Percentiles rank a stretch among this genome's conserved stretches.
phyloP scores from a whole-genome alignment of 2,329 filamentous ascomycete genomes.

The Fusarium temperatum region DNA sequence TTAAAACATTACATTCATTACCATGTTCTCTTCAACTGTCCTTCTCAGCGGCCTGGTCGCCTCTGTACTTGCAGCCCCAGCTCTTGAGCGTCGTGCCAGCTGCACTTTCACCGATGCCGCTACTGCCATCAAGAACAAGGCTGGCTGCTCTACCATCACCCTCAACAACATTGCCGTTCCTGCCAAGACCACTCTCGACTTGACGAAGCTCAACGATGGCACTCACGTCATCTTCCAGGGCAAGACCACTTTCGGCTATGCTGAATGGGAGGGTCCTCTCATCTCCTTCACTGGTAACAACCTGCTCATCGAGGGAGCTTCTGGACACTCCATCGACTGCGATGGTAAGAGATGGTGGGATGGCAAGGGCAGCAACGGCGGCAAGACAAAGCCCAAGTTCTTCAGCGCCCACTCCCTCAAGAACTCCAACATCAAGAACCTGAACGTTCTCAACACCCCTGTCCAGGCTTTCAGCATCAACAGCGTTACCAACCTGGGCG shows the following conservation, averaged over 20 bases:
- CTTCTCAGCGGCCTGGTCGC: constrained; percentile 44
- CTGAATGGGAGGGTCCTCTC: constrained; percentile 72
- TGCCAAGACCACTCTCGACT: constrained; percentile 65
- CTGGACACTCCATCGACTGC: constrained; percentile 61
- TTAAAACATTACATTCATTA: background rate
- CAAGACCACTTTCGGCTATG: constrained; percentile 72
- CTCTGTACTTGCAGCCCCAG: constrained; percentile 34
- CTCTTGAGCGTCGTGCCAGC: constrained; percentile 35
- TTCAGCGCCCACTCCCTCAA: constrained; percentile 57
- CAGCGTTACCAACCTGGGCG: constrained; percentile 45
- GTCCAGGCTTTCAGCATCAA: constrained; percentile 55
- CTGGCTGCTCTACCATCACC: constrained; percentile 61
- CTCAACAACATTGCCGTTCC: constrained; percentile 65
- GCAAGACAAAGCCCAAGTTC: constrained; percentile 71
- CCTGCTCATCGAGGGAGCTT: constrained; percentile 62
- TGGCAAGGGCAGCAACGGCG: constrained; percentile 65
- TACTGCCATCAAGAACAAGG: constrained; percentile 58
- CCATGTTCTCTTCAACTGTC: constrained; percentile 34
- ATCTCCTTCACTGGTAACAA: constrained; percentile 67
- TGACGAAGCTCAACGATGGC: constrained; percentile 60
- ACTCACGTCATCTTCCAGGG: constrained; percentile 70
- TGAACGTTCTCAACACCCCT: constrained; percentile 54
- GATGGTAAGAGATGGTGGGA: constrained; percentile 70
- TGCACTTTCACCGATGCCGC: constrained; percentile 66
- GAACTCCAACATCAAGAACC: constrained; percentile 48